These are phyloP conservation scores for Hordeum pubiflorum DNA, from an alignment of 202 grass and related monocot genomes.

Conservation along the genomic window DNA sequence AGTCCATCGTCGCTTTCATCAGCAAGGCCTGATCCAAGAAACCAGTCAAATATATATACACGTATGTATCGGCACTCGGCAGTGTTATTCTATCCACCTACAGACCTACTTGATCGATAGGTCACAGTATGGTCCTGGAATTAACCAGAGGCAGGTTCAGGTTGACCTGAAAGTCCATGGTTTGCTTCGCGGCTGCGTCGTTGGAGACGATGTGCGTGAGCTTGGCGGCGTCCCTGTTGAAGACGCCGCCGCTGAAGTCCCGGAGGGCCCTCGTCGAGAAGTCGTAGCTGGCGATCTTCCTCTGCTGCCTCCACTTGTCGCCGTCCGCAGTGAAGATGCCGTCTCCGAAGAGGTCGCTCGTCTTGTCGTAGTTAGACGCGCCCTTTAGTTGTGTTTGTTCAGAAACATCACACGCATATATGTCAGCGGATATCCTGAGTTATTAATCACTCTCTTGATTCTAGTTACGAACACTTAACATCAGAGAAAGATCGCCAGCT, in stretches of 20 bases:
- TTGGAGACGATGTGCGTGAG: constrained; percentile 26
- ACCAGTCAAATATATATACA: neutral
- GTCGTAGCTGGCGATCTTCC: constrained; percentile 64
- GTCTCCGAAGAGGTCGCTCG: constrained; percentile 42
- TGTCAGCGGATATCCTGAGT: too few relatives aligned
- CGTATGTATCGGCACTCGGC: too few relatives aligned
- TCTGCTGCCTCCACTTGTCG: constrained; percentile 52
- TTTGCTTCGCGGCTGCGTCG: neutral
- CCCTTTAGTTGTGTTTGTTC: constrained; percentile 15
- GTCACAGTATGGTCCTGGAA: neutral
- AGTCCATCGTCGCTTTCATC: constrained; percentile 57
- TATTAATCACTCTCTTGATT: neutral
- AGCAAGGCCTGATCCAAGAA: constrained; percentile 29
- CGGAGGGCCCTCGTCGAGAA: constrained; percentile 51
- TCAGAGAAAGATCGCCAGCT: too few relatives aligned
- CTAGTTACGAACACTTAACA: too few relatives aligned
- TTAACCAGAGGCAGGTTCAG: neutral
- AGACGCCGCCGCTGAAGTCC: constrained; percentile 46
- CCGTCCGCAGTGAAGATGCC: constrained; percentile 66
- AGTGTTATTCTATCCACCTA: too few relatives aligned
- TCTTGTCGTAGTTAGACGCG: constrained; percentile 31
- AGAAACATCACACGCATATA: too few relatives aligned
- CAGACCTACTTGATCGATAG: too few relatives aligned
- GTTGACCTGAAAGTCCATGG: constrained; percentile 52
- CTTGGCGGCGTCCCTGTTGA: constrained; percentile 45